Conservation (phyloP, 306 rosid species). For the Cajanus cajan region DNA sequence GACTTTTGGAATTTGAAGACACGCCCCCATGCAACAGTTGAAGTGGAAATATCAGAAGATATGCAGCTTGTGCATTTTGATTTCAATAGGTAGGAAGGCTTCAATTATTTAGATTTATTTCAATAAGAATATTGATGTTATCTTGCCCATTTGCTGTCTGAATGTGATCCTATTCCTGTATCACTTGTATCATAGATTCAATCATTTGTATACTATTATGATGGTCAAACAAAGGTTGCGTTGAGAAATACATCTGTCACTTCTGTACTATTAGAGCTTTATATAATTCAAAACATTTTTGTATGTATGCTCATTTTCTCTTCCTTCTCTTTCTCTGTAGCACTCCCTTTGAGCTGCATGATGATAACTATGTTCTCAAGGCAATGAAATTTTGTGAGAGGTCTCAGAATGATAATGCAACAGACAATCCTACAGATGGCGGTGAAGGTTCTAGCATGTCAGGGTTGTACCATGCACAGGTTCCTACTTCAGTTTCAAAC, state of each 20-base stretch:
- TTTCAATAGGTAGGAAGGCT: conserved; percentile 73
- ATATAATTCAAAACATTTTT: background rate
- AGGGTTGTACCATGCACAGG: conserved; percentile 54
- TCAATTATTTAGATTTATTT: background rate
- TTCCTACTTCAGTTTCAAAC: conserved; percentile 47
- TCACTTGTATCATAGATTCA: background rate
- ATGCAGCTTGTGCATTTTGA: conserved; percentile 86
- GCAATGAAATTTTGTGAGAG: conserved; percentile 81
- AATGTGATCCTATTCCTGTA: background rate
- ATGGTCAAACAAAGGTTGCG: background rate
- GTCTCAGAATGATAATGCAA: conserved; percentile 48
- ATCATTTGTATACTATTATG: background rate
- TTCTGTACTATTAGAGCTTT: background rate
- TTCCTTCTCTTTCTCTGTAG: conserved; percentile 38
- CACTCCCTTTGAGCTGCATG: conserved; percentile 96
- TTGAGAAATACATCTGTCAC: background rate
- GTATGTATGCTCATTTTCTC: background rate
- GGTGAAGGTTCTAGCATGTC: conserved; percentile 75
- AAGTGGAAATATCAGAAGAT: conserved; percentile 32
- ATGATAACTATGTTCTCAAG: conserved; percentile 82
- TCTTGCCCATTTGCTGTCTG: background rate
- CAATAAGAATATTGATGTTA: background rate
- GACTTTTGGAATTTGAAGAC: conserved; percentile 52
- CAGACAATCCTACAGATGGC: conserved; percentile 57
- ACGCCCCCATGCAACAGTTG: conserved; percentile 78